Evolutionary conservation across 225 moss, liverwort and hornwort species (phyloP), one percentile per base, ranked within the genome.

Genomic region (Thuidium tamariscinum): DNA sequence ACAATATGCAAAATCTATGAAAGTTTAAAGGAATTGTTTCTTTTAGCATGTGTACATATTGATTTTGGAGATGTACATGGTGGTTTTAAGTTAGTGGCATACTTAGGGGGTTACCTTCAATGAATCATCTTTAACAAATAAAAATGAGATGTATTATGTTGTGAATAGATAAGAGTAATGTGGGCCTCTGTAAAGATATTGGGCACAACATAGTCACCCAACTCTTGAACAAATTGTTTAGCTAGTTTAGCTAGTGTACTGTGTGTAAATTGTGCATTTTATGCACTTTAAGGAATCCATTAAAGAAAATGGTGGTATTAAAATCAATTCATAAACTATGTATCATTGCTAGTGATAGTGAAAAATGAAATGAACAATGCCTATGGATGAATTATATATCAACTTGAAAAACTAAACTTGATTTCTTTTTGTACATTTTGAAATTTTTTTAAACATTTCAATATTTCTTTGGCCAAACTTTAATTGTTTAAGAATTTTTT

Each of bases 141-240:
- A n/a, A 64, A 19, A n/a, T n/a, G 21, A 37, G 13, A 37, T 0
- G 4, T 67, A 7, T 39, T 2, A 14, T 23, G 8, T 68, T 13
- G 21, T 8, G 32, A 63, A 16, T 63, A 10, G 6, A 65, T 66
- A 6, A 21, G 36, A 36, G 12, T 36, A 16, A 32, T 32, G 16
- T 63, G 11, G 10, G 21, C 21, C 0, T 66, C 6, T 66, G 2
- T 20, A 64, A 36, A 36, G 5, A 0, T 20, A 2, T 16, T n/a
- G 66, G 36, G 11, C 3, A n/a, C n/a, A 19, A 5, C n/a, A n/a
- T 10, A 3, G 3, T n/a, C n/a, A n/a, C 5, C 5, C 3, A 65
- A 65, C 6, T 64, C 16, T 63, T 34, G 7, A 23, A 23, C 7
- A 23, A 23, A 23, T n/a, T n/a, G n/a, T n/a, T n/a, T n/a, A n/a